Evolutionary conservation across 257 asterid species (phyloP).

Genomic region (Datura wrightii): DNA sequence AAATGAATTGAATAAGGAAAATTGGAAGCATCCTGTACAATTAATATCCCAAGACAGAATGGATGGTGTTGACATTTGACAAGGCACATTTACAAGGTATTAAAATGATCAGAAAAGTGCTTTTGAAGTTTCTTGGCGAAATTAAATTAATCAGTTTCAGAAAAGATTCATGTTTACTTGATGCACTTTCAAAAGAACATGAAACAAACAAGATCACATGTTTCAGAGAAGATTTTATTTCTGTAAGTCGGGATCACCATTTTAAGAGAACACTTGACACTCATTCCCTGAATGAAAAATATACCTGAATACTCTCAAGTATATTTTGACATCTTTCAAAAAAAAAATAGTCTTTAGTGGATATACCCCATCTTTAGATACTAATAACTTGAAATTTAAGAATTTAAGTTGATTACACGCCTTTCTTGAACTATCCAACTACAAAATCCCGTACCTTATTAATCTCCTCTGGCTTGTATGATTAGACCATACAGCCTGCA

Average conservation of each 20-base stretch:
- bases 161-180: not conserved
- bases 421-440: constrained; percentile 9
- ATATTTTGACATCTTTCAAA: not conserved
- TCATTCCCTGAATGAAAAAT: not conserved
- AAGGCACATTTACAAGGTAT: not conserved
- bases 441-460: constrained; percentile 51
- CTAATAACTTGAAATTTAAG: not conserved
- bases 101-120: not conserved
- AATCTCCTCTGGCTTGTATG: constrained; percentile 44
- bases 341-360: not conserved
- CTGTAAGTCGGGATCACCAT: not conserved
- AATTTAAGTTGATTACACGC: not conserved
- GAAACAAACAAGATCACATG: not conserved
- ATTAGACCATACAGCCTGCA: constrained; percentile 84
- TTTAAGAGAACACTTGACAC: not conserved
- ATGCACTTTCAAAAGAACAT: not conserved
- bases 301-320: not conserved
- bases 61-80: not conserved
- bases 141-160: not conserved
- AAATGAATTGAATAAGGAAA: constrained; percentile 8
- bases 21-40: not conserved
- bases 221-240: not conserved
- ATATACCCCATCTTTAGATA: not conserved
- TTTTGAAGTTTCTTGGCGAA: not conserved
- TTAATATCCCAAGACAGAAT: constrained; percentile 1